Percentiles rank a stretch among this genome's conserved stretches.
These are phyloP conservation scores for Medicago arabica DNA, from an alignment of 306 rosid genomes.

Conservation along the genomic window DNA sequence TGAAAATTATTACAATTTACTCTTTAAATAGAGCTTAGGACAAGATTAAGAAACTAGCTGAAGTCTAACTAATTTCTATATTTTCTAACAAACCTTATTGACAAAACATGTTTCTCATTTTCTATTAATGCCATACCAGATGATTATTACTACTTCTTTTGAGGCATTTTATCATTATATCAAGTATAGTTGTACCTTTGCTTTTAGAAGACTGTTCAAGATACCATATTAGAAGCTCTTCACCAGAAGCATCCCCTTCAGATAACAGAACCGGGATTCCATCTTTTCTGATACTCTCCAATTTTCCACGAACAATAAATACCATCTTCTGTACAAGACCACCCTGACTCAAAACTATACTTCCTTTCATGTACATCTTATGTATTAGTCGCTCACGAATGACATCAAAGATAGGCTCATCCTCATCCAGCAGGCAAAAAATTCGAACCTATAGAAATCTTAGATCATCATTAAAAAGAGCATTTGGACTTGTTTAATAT, in stretches of 20 bases:
- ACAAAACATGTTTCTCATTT: neutral
- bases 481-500: too few relatives aligned
- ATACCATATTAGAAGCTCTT: constrained; percentile 66
- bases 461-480: too few relatives aligned
- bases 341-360: too few relatives aligned
- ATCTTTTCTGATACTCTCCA: too few relatives aligned
- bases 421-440: too few relatives aligned
- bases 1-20: neutral
- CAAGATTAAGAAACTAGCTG: too few relatives aligned
- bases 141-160: neutral
- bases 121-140: neutral
- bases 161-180: neutral
- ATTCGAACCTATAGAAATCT: too few relatives aligned
- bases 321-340: too few relatives aligned
- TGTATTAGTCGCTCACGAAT: too few relatives aligned
- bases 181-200: constrained; percentile 57
- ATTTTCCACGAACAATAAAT: constrained; percentile 83
- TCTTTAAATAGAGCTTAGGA: neutral
- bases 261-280: constrained; percentile 56
- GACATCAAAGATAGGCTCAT: too few relatives aligned
- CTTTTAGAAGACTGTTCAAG: constrained; percentile 70
- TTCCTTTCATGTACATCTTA: too few relatives aligned
- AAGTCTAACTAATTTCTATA: too few relatives aligned
- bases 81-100: neutral
- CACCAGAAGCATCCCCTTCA: constrained; percentile 88